Base-by-base conservation (phyloP, 306 rosid genomes). In the Quercus suber region DNA sequence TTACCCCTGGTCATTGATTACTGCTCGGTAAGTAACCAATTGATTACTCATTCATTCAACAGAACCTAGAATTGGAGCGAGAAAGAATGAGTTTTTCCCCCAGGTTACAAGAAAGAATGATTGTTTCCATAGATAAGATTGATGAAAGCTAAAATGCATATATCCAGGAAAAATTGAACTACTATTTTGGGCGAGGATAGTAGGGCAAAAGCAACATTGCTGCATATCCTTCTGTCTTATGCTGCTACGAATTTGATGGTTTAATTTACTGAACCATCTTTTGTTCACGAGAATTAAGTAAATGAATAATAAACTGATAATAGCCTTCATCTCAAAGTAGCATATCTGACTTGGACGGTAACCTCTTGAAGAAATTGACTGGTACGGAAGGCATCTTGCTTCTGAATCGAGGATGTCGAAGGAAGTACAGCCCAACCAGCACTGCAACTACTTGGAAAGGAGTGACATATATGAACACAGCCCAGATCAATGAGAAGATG, bases 331-430 rank as follows among this genome's bases (percentile, higher is more conserved):
- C 51, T 91, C 88, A 89, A 18, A 96, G 81, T 45, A 96, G 49
- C 93, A 74, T 78, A 49, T 96, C 99, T 3, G 97, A 84, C 83
- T 79, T 93, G 5, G 96, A 85, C 28, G 99, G 97, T 87, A 93
- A 69, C 69, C 99, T 87, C 90, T 91, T 96, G 94, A 96, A 96
- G 89, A 96, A 96, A 82, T 96, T 96, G 28, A 93, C 89, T 0
- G 99, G 97, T 5, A 89, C 97, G 1, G 98, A 91, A 25, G 98
- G 99, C 90, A 82, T 12, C 85, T 73, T 93, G 89, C 88, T 80
- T 70, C 99, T 80, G 81, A 96, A 89, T 37, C 96, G 86, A 33
- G 99, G 99, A 79, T 93, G 99, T 21, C 99, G 89, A 55, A 96
- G 84, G 88, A 86, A 19, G 80, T 85, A 96, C 43, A 96, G 81